A percentile compares a stretch with the other conserved stretches of the same genome.
Evolutionary conservation across 208 protist species (phyloP).

Genomic region (Leishmania arabica): DNA sequence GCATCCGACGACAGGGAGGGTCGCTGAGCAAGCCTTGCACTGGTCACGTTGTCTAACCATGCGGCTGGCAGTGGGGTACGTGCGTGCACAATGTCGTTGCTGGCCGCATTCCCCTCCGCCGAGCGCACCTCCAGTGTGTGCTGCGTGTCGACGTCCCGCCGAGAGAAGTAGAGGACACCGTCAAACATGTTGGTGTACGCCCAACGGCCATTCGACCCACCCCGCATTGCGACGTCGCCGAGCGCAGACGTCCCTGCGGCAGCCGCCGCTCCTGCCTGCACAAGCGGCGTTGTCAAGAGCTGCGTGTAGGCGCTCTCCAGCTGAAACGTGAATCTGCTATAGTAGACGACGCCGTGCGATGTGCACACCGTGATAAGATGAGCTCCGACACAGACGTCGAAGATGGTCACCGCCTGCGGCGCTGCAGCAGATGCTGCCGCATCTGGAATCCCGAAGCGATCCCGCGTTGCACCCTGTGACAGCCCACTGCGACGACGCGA

Average conservation of each 20-base stretch:
- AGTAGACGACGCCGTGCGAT: conserved; percentile 35
- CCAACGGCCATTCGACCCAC: conserved; percentile 33
- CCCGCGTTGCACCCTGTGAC: neutral
- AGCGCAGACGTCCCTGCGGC: neutral
- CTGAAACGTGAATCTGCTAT: conserved; percentile 19
- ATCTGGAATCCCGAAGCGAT: conserved; percentile 6
- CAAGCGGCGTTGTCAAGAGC: neutral
- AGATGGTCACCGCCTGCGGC: neutral
- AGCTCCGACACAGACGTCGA: conserved; percentile 36
- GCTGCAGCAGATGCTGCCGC: neutral
- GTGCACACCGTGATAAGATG: conserved; percentile 39
- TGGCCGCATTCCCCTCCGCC: conserved; percentile 1
- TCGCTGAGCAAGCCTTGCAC: neutral
- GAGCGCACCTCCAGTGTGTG: conserved; percentile 22
- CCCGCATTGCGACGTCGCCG: neutral
- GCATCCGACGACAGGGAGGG: neutral
- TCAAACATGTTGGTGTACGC: conserved; percentile 12
- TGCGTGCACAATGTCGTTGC: conserved; percentile 72
- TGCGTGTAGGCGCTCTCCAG: conserved; percentile 8
- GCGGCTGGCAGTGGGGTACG: conserved; percentile 36
- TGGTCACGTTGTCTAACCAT: conserved; percentile 37
- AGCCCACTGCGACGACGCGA: neutral
- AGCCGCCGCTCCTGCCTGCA: neutral
- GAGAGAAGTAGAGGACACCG: conserved; percentile 15
- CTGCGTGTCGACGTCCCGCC: conserved; percentile 13